Conservation (phyloP, 179 eudicot species). For the Camellia oleifera region DNA sequence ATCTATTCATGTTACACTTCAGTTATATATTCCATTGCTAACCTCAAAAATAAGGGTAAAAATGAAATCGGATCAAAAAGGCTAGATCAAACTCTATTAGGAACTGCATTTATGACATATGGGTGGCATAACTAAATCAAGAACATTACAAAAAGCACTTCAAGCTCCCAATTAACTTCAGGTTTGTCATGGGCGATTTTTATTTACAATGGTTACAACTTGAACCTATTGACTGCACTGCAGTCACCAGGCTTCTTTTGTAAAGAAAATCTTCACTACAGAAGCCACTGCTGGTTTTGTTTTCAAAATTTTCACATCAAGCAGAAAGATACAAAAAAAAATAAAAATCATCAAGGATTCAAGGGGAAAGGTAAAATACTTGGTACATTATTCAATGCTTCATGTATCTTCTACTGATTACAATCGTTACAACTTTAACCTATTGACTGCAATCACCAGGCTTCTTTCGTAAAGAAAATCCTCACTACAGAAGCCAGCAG, state of each 20-base stretch:
- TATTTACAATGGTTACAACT: conserved; percentile 1
- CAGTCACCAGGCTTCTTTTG: background rate
- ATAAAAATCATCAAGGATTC: background rate
- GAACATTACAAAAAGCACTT: conserved; percentile 1
- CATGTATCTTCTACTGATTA: no score
- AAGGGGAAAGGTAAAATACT: no score
- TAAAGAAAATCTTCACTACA: background rate
- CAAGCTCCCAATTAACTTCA: background rate
- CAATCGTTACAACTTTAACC: no score
- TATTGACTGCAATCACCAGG: no score
- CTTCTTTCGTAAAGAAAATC: no score
- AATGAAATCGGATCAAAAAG: background rate
- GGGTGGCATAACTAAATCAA: background rate
- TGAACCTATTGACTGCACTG: background rate
- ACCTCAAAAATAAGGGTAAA: no score
- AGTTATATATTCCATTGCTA: no score
- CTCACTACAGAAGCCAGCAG: no score
- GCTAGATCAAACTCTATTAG: background rate
- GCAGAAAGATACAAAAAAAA: background rate
- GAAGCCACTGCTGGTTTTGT: background rate
- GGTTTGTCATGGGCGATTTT: background rate
- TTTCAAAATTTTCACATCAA: background rate
- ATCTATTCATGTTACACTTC: no score
- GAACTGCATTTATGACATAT: background rate
- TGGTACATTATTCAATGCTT: background rate